These are phyloP conservation scores for Galerina sulciceps DNA, from an alignment of 768 basidiomycete species.

Conservation along the genomic window DNA sequence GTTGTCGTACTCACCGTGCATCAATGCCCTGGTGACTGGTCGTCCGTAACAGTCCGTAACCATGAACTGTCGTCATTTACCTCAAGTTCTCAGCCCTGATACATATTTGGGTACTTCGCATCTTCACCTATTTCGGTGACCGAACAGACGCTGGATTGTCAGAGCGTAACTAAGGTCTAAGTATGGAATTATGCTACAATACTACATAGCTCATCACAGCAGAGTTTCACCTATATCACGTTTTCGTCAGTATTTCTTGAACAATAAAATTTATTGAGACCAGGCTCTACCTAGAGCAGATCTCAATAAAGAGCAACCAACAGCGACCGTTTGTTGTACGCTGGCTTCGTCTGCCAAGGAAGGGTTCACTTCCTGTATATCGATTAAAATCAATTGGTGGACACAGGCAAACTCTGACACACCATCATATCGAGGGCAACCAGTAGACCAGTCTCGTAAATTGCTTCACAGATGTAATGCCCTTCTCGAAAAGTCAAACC, in stretches of 20 bases:
- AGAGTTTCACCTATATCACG: conserved; percentile 44
- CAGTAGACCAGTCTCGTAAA: conserved; percentile 90
- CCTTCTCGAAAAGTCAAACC: conserved; percentile 97
- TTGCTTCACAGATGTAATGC: conserved; percentile 95
- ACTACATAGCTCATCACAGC: conserved; percentile 26
- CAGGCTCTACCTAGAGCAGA: conserved; percentile 71
- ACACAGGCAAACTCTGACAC: conserved; percentile 24
- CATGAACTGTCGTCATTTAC: no score
- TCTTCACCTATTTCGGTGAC: no score
- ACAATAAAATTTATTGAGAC: not conserved
- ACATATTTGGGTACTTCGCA: no score
- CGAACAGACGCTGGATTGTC: no score
- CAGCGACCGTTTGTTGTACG: conserved; percentile 86
- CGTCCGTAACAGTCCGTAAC: no score
- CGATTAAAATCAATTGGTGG: conserved; percentile 2
- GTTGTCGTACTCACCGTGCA: no score
- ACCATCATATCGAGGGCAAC: conserved; percentile 96
- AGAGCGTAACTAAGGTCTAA: no score
- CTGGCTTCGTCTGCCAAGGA: conserved; percentile 76
- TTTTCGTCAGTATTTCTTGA: conserved; percentile 8
- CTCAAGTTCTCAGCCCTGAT: no score
- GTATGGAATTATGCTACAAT: no score
- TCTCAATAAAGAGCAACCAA: conserved; percentile 86
- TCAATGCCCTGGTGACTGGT: no score
- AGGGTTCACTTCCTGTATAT: conserved; percentile 91